Percentiles rank a stretch among this genome's conserved stretches.
Evolutionary conservation across 106 monocot species (phyloP).

Genomic region (Phalaenopsis equestris): DNA sequence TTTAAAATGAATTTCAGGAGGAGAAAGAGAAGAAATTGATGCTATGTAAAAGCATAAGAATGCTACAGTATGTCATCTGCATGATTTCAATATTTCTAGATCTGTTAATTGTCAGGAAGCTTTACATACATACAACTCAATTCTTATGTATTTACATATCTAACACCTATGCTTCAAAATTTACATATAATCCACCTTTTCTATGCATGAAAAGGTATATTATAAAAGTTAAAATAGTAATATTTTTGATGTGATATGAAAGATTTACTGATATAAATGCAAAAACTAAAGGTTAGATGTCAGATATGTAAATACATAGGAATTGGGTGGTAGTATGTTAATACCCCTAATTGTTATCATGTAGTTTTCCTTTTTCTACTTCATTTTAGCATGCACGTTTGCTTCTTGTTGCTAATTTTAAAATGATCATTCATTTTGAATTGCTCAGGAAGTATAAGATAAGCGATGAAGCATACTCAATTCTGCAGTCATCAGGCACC

Average conservation of each 20-base stretch:
- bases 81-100: not conserved
- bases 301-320: no score
- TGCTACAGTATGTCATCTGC: constrained; percentile 51
- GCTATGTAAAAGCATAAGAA: constrained; percentile 45
- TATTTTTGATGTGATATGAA: no score
- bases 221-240: no score
- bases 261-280: no score
- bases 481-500: constrained; percentile 81
- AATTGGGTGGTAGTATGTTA: no score
- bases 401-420: not conserved
- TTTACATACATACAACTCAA: no score
- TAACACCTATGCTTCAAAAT: no score
- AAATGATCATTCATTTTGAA: not conserved
- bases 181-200: no score
- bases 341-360: not conserved
- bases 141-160: no score
- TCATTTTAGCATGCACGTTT: not conserved
- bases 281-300: no score
- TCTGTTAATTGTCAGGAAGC: not conserved
- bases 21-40: constrained; percentile 62
- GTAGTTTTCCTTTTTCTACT: not conserved
- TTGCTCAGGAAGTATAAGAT: constrained; percentile 64
- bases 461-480: constrained; percentile 43
- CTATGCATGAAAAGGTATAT: no score
- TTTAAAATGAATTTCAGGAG: constrained; percentile 26